Evolutionary conservation across 768 basidiomycete genomes (phyloP).

Genomic region (Suillus lakei): DNA sequence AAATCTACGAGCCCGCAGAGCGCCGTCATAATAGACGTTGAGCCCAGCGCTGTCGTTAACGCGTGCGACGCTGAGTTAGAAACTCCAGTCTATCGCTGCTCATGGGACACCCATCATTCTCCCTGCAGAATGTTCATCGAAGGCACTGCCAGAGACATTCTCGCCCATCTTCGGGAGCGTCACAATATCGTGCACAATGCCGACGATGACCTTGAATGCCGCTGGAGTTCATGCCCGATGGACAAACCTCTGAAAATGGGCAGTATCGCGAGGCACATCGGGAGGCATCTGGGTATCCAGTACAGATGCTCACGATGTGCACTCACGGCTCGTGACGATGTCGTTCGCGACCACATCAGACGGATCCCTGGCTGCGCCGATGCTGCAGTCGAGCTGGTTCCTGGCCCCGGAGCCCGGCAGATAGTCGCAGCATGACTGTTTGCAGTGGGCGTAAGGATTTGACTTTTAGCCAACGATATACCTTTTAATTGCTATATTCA

Average conservation of each 20-base stretch:
- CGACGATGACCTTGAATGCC: background rate
- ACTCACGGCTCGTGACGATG: background rate
- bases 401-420: background rate
- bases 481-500: background rate
- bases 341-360: conserved; percentile 1
- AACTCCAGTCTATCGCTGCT: background rate
- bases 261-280: background rate
- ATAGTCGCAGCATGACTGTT: background rate
- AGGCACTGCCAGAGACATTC: background rate
- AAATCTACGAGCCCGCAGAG: background rate
- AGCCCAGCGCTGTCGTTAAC: background rate
- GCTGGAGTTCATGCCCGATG: background rate
- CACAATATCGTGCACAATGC: background rate
- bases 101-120: background rate
- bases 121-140: background rate
- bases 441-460: background rate
- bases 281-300: background rate
- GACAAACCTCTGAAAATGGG: background rate
- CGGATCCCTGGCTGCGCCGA: background rate
- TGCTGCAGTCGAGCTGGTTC: background rate
- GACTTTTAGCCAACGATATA: background rate
- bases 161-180: background rate
- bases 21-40: background rate
- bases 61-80: background rate
- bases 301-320: background rate